Percentiles rank a stretch among this genome's conserved stretches.
Evolutionary conservation across 306 rosid genomes (phyloP).

Genomic region (Hippophae tibetana): DNA sequence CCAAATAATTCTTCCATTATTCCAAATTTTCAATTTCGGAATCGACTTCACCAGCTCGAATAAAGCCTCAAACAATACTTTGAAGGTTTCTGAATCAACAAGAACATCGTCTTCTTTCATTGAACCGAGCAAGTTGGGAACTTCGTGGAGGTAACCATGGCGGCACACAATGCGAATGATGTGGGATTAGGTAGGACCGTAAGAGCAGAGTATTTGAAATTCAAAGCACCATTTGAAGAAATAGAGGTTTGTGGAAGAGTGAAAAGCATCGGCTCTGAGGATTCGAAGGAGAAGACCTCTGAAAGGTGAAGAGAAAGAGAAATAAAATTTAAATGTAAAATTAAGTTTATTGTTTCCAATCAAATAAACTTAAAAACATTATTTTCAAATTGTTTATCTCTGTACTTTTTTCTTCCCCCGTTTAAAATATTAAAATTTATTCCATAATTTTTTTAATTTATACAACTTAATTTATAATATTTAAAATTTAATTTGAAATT

Average conservation of each 20-base stretch:
- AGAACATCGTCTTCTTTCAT: conserved; percentile 46
- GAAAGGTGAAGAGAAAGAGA: conserved; percentile 35
- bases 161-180: conserved; percentile 39
- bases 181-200: conserved; percentile 30
- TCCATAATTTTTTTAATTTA: no score
- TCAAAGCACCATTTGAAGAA: conserved; percentile 51
- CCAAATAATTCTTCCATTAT: conserved; percentile 34
- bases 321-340: no score
- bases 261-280: conserved; percentile 38
- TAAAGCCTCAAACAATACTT: conserved; percentile 42
- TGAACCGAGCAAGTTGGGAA: conserved; percentile 33
- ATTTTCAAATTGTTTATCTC: no score
- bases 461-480: no score
- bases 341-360: no score
- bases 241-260: conserved; percentile 49
- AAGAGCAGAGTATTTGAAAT: conserved; percentile 21
- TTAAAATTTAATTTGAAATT: no score
- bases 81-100: conserved; percentile 45
- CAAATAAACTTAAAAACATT: no score
- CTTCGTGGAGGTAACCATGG: conserved; percentile 32
- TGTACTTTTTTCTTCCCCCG: no score
- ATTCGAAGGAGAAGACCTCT: conserved; percentile 39
- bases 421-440: no score
- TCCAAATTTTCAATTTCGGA: conserved; percentile 45
- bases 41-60: conserved; percentile 34